Evolutionary conservation across 73 alveolate genomes (phyloP).

Genomic region (Paramecium octaurelia): DNA sequence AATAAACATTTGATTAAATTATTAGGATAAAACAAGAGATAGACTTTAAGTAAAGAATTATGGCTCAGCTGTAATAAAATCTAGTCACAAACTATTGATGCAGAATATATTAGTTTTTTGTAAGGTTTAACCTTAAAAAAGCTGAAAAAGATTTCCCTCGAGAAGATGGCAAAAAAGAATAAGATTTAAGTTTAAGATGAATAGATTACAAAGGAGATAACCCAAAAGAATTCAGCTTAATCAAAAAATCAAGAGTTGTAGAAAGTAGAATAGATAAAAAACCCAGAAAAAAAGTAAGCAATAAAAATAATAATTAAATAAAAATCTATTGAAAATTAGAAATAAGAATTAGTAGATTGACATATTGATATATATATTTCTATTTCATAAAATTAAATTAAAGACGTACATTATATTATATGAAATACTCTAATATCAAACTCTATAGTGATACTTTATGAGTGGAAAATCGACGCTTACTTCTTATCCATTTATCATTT

Average conservation of each 20-base stretch:
- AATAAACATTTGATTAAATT: neutral
- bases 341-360: neutral
- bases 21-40: neutral
- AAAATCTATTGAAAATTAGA: neutral
- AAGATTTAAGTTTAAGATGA: neutral
- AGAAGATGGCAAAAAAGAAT: neutral
- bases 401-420: too few relatives aligned
- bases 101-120: neutral
- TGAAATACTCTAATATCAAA: neutral
- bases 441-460: neutral
- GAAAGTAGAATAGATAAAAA: neutral
- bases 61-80: neutral
- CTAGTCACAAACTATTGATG: neutral
- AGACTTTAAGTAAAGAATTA: neutral
- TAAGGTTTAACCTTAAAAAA: neutral
- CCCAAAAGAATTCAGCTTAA: neutral
- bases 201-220: neutral
- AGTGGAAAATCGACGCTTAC: neutral
- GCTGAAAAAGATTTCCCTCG: neutral
- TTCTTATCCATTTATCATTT: neutral
- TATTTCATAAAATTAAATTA: neutral
- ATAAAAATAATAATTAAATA: neutral
- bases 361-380: neutral
- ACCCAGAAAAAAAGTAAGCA: neutral
- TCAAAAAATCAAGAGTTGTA: neutral